Conservation (phyloP, 2,329 filamentous ascomycete species). For the Xylaria sp. region DNA sequence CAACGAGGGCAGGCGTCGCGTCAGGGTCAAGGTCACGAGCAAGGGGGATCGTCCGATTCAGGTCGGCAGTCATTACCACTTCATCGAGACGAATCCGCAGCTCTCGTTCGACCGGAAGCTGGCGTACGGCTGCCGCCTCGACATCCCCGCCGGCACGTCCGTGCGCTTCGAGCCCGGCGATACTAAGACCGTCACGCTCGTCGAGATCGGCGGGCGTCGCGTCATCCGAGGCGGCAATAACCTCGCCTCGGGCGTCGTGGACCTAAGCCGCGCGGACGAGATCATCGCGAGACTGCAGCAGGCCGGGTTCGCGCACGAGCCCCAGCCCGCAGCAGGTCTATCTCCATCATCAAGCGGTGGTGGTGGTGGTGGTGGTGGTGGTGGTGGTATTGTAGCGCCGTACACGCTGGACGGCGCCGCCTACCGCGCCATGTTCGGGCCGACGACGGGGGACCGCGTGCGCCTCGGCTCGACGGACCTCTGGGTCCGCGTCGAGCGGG, state of each 20-base stretch:
- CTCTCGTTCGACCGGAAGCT: constrained; percentile 86
- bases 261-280: constrained; percentile 69
- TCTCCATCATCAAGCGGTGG: constrained; percentile 56
- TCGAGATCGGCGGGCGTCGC: constrained; percentile 85
- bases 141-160: constrained; percentile 91
- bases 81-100: constrained; percentile 92
- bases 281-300: constrained; percentile 75
- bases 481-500: constrained; percentile 90
- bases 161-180: constrained; percentile 95
- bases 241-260: constrained; percentile 78
- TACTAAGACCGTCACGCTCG: constrained; percentile 86
- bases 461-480: constrained; percentile 85
- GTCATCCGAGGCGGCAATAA: constrained; percentile 87
- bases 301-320: constrained; percentile 81
- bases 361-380: constrained; percentile 60
- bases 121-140: constrained; percentile 86
- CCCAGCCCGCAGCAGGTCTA: constrained; percentile 69
- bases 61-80: constrained; percentile 95
- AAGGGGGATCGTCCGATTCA: constrained; percentile 91
- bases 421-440: constrained; percentile 91
- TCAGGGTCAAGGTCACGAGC: constrained; percentile 81
- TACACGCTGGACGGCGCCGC: constrained; percentile 80
- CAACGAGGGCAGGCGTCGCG: constrained; percentile 79
- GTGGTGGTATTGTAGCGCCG: constrained; percentile 64
- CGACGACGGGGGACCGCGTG: constrained; percentile 88